Evolutionary conservation across 257 asterid species (phyloP).

Genomic region (Rhazya stricta): DNA sequence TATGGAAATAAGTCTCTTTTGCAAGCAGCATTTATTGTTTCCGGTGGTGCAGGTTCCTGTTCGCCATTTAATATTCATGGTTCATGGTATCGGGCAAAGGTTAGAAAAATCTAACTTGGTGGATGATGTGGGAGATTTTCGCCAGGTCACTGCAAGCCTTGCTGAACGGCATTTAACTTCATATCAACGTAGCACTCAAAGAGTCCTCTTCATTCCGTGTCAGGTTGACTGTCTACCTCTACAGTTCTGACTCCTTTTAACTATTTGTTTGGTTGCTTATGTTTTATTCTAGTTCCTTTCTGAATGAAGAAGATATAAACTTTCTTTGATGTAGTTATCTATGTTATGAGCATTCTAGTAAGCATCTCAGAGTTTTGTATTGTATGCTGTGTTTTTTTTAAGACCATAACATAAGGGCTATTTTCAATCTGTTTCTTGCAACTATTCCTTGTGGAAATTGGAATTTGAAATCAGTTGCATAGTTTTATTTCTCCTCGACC

Average conservation of each 20-base stretch:
- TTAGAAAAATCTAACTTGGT: constrained; percentile 95
- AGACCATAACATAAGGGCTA: neutral
- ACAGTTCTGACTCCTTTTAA: neutral
- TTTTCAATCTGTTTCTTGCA: neutral
- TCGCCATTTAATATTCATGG: constrained; percentile 90
- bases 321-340: neutral
- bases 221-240: constrained; percentile 46
- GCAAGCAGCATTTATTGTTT: constrained; percentile 11
- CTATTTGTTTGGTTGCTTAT: neutral
- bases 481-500: neutral
- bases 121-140: constrained; percentile 86
- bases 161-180: constrained; percentile 84
- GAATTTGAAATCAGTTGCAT: neutral
- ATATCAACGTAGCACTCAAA: constrained; percentile 78
- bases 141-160: constrained; percentile 64
- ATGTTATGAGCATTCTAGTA: neutral
- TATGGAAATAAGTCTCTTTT: neutral
- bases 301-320: neutral
- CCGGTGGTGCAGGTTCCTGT: constrained; percentile 76
- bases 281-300: neutral
- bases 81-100: constrained; percentile 98
- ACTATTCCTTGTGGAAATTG: neutral
- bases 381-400: neutral
- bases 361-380: neutral
- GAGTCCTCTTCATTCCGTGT: constrained; percentile 91